Base-by-base conservation (phyloP, 75 land plant species). In the Pinus taeda region DNA sequence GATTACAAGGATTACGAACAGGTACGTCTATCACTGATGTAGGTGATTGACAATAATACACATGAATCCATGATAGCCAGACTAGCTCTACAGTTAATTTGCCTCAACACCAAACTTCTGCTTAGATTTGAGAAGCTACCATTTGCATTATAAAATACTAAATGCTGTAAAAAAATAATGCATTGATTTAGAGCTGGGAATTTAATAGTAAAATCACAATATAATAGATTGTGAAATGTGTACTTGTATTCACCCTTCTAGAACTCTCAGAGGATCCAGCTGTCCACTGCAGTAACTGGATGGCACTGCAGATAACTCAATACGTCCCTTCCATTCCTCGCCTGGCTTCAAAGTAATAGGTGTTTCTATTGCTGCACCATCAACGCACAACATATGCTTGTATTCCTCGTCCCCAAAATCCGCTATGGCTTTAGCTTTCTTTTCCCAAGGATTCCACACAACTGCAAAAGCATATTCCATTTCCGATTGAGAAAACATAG, bases 361-460 rank as follows among this genome's bases (percentile, higher is more conserved):
- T 17, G 82, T 88, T 76, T 95, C 95, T 55, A 95, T 69, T 53
- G 88, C 91, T 53, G 93, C 98, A 29, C 90, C 87, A 76, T 93
- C 95, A 29, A 95, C 91, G 62, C 97, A 93, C 69, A 95, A 66
- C 98, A 95, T 95, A 49, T 86, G 79, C 74, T 90, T 90, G 83
- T 89, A 95, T 53, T 95, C 98, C 22, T 95, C 98, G 77, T 95
- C 98, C 11, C 93, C 98, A 80, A 95, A 85, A 76, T 95, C 98
- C 56, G 79, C 75, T 83, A 95, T 85, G 15, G 92, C 85, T 76
- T 88, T 92, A 72, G 98, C 95, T 84, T 90, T 95, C 81, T 85
- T 93, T 65, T 95, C 98, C 98, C 98, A 95, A 6, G 98, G 98
- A 83, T 95, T 95, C 98, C 98, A 95, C 3, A 95, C 95, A 56